Percentiles rank a stretch among this genome's conserved stretches.
Conservation (phyloP, 202 grass and related monocot genomes). For the Miscanthus sacchariflorus region DNA sequence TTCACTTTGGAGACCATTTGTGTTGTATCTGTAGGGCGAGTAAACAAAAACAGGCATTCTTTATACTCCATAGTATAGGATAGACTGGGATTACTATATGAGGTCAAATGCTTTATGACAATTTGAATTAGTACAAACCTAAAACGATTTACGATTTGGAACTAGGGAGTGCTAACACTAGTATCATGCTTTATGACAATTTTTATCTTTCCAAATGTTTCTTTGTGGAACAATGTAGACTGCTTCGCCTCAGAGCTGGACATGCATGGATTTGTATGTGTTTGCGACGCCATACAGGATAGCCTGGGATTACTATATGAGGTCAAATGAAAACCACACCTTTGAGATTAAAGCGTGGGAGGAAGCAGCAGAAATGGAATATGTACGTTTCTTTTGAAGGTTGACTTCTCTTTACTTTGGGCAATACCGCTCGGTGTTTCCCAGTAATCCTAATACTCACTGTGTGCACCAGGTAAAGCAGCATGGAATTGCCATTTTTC, state of each 20-base stretch:
- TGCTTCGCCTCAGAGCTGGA: slow-evolving; percentile 73
- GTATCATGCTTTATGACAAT: neutral
- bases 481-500: slow-evolving; percentile 81
- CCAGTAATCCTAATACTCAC: neutral
- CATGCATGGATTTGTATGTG: slow-evolving; percentile 93
- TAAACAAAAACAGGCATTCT: neutral
- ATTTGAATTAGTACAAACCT: neutral
- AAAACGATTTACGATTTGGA: neutral
- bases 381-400: slow-evolving; percentile 63
- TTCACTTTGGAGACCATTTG: neutral
- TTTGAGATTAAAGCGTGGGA: slow-evolving; percentile 81
- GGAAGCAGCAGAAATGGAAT: slow-evolving; percentile 85
- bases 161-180: no score
- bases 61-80: neutral
- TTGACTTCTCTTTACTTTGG: slow-evolving; percentile 11
- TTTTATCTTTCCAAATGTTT: slow-evolving; percentile 34
- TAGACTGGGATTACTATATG: neutral
- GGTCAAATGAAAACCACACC: slow-evolving; percentile 56
- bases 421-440: neutral
- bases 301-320: slow-evolving; percentile 82
- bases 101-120: neutral
- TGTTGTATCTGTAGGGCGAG: neutral
- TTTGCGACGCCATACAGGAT: slow-evolving; percentile 86
- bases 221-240: slow-evolving; percentile 54
- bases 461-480: slow-evolving; percentile 75